phyloP scores from a whole-genome alignment of 2,329 filamentous ascomycete species.

The Colletotrichum lini region DNA sequence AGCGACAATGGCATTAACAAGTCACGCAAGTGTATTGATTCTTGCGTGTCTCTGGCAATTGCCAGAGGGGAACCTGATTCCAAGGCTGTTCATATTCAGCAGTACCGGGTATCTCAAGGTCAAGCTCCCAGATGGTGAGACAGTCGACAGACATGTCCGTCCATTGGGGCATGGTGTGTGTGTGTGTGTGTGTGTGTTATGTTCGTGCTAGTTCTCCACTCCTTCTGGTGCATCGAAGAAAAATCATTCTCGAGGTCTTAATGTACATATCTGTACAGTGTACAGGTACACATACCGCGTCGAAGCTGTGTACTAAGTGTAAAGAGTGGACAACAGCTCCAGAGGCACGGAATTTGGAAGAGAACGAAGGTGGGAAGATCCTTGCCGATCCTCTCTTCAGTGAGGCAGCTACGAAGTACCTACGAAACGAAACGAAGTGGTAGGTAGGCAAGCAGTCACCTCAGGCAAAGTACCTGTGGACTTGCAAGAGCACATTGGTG shows the following conservation, averaged over 20 bases:
- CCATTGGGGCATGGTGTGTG: constrained; percentile 5
- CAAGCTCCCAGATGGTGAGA: constrained; percentile 41
- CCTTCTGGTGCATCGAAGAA: constrained; percentile 7
- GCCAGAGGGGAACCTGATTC: constrained; percentile 14
- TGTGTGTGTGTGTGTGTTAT: no score
- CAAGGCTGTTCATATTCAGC: constrained; percentile 2
- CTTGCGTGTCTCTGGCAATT: background rate
- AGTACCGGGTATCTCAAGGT: constrained; percentile 11
- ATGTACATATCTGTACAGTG: background rate
- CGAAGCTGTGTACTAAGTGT: background rate
- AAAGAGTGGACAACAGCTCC: background rate
- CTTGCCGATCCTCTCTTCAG: background rate
- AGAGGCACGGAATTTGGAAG: background rate
- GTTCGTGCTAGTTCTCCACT: constrained; percentile 15
- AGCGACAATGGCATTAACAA: constrained; percentile 36
- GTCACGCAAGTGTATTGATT: constrained; percentile 3
- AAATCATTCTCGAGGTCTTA: background rate
- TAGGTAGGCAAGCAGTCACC: background rate
- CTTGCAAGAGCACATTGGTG: background rate
- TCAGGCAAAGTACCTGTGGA: background rate
- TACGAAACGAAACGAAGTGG: no score
- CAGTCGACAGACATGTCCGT: constrained; percentile 14
- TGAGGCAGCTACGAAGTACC: background rate
- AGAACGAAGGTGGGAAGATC: background rate
- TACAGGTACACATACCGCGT: no score